Conservation (phyloP, 1,284 basidiomycete species). For the Apiotrichum sp. region DNA sequence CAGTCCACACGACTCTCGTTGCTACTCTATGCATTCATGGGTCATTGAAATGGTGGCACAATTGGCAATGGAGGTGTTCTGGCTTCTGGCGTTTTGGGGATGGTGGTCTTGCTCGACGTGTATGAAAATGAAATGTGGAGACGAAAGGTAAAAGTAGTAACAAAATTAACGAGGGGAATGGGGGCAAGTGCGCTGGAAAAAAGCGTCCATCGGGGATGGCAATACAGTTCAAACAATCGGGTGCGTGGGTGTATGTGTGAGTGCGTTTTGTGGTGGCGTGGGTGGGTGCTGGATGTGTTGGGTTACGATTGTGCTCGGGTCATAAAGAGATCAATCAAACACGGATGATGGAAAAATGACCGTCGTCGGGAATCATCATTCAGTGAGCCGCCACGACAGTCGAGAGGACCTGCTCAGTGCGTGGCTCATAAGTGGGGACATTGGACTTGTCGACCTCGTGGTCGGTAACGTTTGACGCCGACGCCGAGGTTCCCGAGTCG, state of each 20-base stretch:
- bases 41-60: constrained; percentile 1
- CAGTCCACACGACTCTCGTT: no score
- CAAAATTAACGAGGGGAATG: background rate
- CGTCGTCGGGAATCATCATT: background rate
- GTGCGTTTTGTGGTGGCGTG: no score
- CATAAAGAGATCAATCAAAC: background rate
- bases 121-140: background rate
- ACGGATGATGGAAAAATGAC: no score
- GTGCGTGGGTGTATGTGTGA: background rate
- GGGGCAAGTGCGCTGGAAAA: background rate
- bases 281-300: no score
- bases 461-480: constrained; percentile 4
- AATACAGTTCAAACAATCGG: background rate
- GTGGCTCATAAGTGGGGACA: background rate
- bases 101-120: background rate
- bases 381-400: constrained; percentile 1
- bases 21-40: constrained; percentile 1
- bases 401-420: background rate
- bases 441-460: background rate
- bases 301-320: background rate
- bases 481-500: constrained; percentile 6
- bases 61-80: background rate
- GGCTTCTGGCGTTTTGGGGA: background rate
- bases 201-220: background rate
- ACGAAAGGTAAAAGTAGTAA: background rate